Evolutionary conservation across 2,329 filamentous ascomycete genomes (phyloP), one percentile per base, ranked within the genome.

Genomic region (Xylariaceae sp.): DNA sequence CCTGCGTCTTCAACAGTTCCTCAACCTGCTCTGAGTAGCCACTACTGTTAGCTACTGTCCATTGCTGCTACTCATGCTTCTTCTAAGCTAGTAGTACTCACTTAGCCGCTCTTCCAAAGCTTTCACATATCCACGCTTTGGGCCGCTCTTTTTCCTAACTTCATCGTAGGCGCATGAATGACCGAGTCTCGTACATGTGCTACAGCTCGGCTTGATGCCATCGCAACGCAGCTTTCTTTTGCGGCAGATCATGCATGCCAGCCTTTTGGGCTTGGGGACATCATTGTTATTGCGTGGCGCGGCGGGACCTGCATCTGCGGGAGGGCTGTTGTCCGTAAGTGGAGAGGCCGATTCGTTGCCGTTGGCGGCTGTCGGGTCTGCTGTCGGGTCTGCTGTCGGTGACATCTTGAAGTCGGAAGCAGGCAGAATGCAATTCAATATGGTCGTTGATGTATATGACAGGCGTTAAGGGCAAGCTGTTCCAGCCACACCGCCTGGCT

Each of bases 51-150:
- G 51, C 42, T 38, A 31, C 35, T 47, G 14, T 18, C 22, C 7
- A 27, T 27, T 27, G 22, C 22, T 27, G 22, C 22, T 27, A 27
- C 22, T 5, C 22, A 4, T 36, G 17, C 39, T 33, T 44, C 19
- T 40, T n/a, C 5, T 18, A 15, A 33, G 17, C 44, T 22, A 17
- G 38, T 44, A 22, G 48, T 39, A 73, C 87, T 73, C 77, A 95
- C 90, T 91, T 64, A 99, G 73, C 67, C 94, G 82, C 67, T 95
- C 91, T 70, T 97, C 94, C 59, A 97, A 72, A 52, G 90, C 86
- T 75, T 96, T 96, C 54, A 96, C 91, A 66, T 96, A 96, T 61
- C 91, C 91, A 66, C 91, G 81, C 75, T 96, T 96, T 2, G 91
- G 91, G 2, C 91, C 91, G 67, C 90, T 95, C 81, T 96, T 96